Evolutionary conservation across 345 rosid species (phyloP), one percentile per base, ranked within the genome.

Genomic region (Brassica nigra): DNA sequence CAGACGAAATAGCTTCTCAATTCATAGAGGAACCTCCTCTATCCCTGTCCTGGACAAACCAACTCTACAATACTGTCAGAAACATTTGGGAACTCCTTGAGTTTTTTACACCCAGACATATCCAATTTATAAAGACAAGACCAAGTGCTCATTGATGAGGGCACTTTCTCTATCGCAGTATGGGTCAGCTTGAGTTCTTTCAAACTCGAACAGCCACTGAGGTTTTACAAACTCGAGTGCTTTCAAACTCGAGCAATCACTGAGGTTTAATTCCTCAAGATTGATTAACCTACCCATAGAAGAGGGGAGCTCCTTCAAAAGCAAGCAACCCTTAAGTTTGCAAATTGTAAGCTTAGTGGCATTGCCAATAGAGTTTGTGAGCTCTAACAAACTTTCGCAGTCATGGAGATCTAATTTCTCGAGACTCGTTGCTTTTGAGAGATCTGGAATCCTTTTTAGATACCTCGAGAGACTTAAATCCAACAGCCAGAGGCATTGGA

Each of bases 131-230:
- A 47, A 47, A 47, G 54, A 47, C 54, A 14, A 14, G 54, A 47
- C 54, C 54, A 47, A 47, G 54, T 11, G 15, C 15, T 47, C 5
- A 47, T 0, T 47, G 54, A 47, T 37, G 71, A 73, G 0, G 79
- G 80, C n/a, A 82, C 30, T 16, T 79, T 66, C 33, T 33, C 20
- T n/a, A 84, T 75, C 1, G 64, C 64, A 0, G 79, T 33, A 5
- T 37, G 16, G 3, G 9, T 20, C 18, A 77, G 61, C 9, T n/a
- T 0, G 12, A 80, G 39, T 4, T 23, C 0, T 30, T 12, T 63
- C 73, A 82, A 37, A 2, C 30, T 68, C 16, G 20, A 15, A 66
- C 88, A 85, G 0, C 18, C 8, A 5, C 8, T 18, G 52, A 86
- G 62, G 3, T 11, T 52, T 42, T 42, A 16, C 44, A 73, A 61